Evolutionary conservation across 1,284 basidiomycete species (phyloP), one percentile per base, ranked within the genome.

Genomic region (Sphaerobolus stellatus): DNA sequence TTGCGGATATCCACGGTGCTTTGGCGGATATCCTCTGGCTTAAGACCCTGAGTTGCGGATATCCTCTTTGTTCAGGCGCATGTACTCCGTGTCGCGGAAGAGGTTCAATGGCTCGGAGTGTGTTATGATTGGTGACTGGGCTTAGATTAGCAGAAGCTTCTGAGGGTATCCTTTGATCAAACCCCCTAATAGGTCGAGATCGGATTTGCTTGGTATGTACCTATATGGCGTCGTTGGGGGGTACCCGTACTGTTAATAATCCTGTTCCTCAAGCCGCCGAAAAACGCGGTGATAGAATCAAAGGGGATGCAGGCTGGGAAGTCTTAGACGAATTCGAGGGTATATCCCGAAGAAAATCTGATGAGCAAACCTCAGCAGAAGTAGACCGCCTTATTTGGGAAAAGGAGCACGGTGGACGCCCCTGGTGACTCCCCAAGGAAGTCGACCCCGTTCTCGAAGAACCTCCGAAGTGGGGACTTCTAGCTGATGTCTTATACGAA

Each of bases 401-500:
- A 2, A 54, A 59, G 11, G 33, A 4, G 22, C 8, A 44, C 30
- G 13, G 20, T 27, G 58, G 48, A 1, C 60, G 67, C n/a, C 64
- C 66, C 28, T 70, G 62, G 31, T 92, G 92, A 85, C 64, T 94
- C 9, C 90, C 93, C 0, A 77, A 83, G 8, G 88, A 84, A 0
- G 87, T 97, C 65, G 85, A 92, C 38, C 90, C 92, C 0, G 83
- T 94, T 0, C 76, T 99, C 18, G 96, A 99, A 68, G 95, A 98
- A 67, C 80, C 92, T 36, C 96, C 96, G 0, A 99, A 99, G 67
- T 99, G 97, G 96, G 81, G 80, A 50, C 70, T 98, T 3, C 74
- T 99, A 3, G 82, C 86, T 0, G 91, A 94, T 13, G 82, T 97
- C 0, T 68, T 99, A 47, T 81, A 93, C 58, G 97, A 99, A 73